Evolutionary conservation across 345 rosid genomes (phyloP).

Genomic region (Eucalyptus cloeziana): DNA sequence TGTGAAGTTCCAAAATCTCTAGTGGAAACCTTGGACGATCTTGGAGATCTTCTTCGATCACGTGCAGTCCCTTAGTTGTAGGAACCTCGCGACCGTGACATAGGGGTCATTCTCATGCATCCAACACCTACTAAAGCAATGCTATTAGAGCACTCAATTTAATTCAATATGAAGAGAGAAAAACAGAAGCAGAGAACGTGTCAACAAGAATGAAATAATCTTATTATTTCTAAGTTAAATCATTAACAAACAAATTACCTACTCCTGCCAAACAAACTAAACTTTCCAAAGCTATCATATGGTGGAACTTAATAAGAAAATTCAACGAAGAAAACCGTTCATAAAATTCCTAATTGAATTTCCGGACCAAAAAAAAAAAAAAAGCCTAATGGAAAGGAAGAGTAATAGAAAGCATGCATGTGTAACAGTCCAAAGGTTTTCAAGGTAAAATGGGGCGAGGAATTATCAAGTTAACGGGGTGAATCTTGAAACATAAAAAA

Average conservation of each 20-base stretch:
- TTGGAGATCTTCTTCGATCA: background rate
- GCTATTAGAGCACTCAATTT: background rate
- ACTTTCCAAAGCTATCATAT: background rate
- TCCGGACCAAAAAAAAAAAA: no score
- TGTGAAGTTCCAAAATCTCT: background rate
- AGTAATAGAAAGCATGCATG: no score
- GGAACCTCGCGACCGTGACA: fast-evolving
- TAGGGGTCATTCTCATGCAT: background rate
- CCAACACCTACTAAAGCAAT: background rate
- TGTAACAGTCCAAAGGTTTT: no score
- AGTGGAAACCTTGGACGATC: background rate
- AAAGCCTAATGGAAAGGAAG: no score
- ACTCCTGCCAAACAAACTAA: background rate
- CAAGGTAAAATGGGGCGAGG: no score
- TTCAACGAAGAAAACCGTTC: background rate
- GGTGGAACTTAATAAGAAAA: background rate
- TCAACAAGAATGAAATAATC: background rate
- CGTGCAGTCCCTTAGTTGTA: fast-evolving
- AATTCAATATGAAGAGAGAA: background rate
- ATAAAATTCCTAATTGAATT: background rate
- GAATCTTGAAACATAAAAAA: no score
- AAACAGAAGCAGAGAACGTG: background rate
- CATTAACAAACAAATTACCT: background rate
- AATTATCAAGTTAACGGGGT: no score
- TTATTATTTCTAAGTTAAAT: background rate